Base-by-base conservation (phyloP, 148 eudicot species). In the Tetragonia tetragonoides region DNA sequence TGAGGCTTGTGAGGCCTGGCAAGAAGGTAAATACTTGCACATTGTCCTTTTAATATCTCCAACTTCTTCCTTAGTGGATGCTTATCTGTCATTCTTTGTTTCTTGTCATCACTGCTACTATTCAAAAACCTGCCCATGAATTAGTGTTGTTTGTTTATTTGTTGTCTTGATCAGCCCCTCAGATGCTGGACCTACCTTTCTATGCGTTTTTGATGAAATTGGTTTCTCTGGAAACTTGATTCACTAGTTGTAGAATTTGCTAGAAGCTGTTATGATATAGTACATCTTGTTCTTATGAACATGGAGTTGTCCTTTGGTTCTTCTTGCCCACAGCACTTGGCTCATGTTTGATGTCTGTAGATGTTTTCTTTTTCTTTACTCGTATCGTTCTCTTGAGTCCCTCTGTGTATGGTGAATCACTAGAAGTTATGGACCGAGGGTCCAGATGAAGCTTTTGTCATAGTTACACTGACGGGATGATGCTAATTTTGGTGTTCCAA, bases 1-100 rank as follows among this genome's bases (percentile, higher is more conserved):
- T 94, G 83, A 89, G 98, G 83, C 98, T 94, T 60, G 87, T 90
- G 57, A 89, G 92, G 85, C 98, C 98, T 10, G 98, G 98, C 23
- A 94, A 84, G 74, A 92, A 92, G 93, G 97, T 92, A 21, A 14
- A 20, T 46, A 4, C 28, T 46, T 60, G 7, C 15, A 5, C 17
- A 44, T n/a, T 6, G 23, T 10, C 39, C n/a, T 44, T 56, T 7
- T 34, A 47, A 28, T 6, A 20, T 3, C 44, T 11, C 63, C 20
- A 16, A 17, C 46, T 66, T 56, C 46, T 66, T 56, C 5, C 53
- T 2, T n/a, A 60, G 2, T 60, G 47, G 47, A 5, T 44, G 47
- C 9, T 44, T 44, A 44, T 44, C 6, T 5, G 47, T 9, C 47
- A 44, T 44, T 44, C 0, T 2, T 5, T 44, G 47, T 0, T 44